Evolutionary conservation across 2,329 filamentous ascomycete species (phyloP).

Genomic region (Penicillium sp.): DNA sequence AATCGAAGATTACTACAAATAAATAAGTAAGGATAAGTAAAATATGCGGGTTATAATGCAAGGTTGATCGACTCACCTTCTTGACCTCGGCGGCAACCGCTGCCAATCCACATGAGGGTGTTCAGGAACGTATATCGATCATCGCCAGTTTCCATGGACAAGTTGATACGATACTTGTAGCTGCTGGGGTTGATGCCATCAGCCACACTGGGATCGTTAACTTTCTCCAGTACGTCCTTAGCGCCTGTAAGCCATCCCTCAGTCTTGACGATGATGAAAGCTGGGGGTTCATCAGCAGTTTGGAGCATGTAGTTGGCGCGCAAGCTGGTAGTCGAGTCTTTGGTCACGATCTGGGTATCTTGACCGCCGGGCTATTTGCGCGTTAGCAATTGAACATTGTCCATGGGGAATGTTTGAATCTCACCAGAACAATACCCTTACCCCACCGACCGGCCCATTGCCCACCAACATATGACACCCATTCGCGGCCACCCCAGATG

Average conservation of each 20-base stretch:
- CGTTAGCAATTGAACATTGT: conserved; percentile 5
- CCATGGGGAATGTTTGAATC: conserved; percentile 8
- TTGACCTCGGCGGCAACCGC: conserved; percentile 44
- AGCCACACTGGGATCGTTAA: conserved; percentile 41
- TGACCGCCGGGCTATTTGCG: conserved; percentile 44
- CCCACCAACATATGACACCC: conserved; percentile 49
- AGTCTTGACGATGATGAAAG: conserved; percentile 46
- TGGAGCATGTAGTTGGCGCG: conserved; percentile 47
- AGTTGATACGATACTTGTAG: conserved; percentile 47
- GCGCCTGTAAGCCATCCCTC: conserved; percentile 47
- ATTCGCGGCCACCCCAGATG: conserved; percentile 49
- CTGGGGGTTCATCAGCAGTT: conserved; percentile 48
- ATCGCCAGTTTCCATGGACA: conserved; percentile 48
- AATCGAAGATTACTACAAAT: conserved; percentile 32
- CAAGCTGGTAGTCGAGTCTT: conserved; percentile 45
- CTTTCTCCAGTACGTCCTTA: conserved; percentile 47
- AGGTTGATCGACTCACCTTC: conserved; percentile 35
- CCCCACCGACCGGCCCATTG: conserved; percentile 52
- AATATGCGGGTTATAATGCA: background rate
- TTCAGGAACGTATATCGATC: conserved; percentile 48
- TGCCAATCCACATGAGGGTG: conserved; percentile 49
- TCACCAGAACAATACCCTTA: conserved; percentile 48
- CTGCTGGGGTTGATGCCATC: conserved; percentile 46
- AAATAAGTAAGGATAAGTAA: conserved; percentile 12
- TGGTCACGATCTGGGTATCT: conserved; percentile 47